Base-by-base conservation (phyloP, 305 asterid genomes). In the Fraxinus dipetala region DNA sequence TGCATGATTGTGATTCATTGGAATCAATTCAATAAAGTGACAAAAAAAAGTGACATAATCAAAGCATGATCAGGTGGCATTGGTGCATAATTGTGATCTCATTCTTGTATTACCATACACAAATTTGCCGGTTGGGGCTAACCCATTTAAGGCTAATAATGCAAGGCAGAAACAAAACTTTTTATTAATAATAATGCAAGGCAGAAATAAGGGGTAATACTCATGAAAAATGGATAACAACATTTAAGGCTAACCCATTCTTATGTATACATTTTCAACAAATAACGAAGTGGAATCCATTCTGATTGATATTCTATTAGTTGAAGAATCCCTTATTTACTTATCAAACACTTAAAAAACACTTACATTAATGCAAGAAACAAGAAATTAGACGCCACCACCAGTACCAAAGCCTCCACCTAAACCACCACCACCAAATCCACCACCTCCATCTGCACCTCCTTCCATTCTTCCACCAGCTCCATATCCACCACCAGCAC, bases 381-480 rank as follows among this genome's bases (percentile, higher is more conserved):
- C 43, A 36, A 36, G 2, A 6, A 36, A 36, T 40, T 43, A 43
- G 51, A 1, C 4, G 51, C 51, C 51, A 10, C 51, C 51, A 11
- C 51, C 51, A 69, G 28, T 65, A 0, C 79, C 83, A 6, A 30
- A 72, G 0, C 82, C 85, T 2, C 73, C 82, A 0, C 82, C 85
- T 0, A 18, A 40, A n/a, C 84, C 84, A 0, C 22, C 54, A 0
- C 69, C 79, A 5, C 40, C 40, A 35, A 31, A 31, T 0, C 69
- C 79, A 1, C 82, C 30, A 0, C 81, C 65, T 0, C 80, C 79
- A 0, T 32, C 61, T 0, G 83, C 82, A 2, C 35, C 74, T 0
- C 82, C 77, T 0, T 59, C 84, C 1, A 79, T 72, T 0, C 28
- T 80, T 7, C 84, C 88, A 2, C 63, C 69, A 28, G 0, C 81